Percentiles rank a stretch among this genome's conserved stretches.
Evolutionary conservation across 192 early-diverging fungal genomes (phyloP).

Genomic region (Mortierella alpina): DNA sequence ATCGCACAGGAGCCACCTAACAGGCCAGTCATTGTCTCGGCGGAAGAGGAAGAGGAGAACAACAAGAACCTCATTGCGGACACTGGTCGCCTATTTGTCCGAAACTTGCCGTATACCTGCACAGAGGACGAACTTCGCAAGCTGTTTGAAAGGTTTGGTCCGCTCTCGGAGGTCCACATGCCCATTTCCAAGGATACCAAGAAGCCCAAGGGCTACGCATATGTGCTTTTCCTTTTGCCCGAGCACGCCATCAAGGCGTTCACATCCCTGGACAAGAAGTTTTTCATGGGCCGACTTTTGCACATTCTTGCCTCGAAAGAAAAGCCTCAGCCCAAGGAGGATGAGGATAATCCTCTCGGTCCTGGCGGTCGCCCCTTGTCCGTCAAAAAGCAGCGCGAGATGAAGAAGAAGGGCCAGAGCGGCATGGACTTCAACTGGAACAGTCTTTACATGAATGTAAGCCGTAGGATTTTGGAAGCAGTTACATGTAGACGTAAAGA

Average conservation of each 20-base stretch:
- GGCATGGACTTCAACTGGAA: conserved; percentile 96
- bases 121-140: conserved; percentile 88
- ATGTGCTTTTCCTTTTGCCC: conserved; percentile 88
- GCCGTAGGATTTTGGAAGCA: conserved; percentile 16
- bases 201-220: conserved; percentile 93
- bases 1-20: conserved; percentile 45
- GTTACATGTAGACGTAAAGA: not conserved
- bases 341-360: conserved; percentile 56
- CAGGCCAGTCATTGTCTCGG: conserved; percentile 49
- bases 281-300: conserved; percentile 93
- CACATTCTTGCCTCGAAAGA: conserved; percentile 92
- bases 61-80: conserved; percentile 84
- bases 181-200: conserved; percentile 94
- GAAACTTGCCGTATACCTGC: conserved; percentile 92
- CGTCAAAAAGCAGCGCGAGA: conserved; percentile 88
- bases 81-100: conserved; percentile 94
- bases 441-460: conserved; percentile 93
- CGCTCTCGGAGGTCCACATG: conserved; percentile 93
- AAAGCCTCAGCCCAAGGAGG: conserved; percentile 74
- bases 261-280: conserved; percentile 79
- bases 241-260: conserved; percentile 95
- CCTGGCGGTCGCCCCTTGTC: conserved; percentile 65
- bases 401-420: conserved; percentile 80
- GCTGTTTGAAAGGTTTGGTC: conserved; percentile 88
- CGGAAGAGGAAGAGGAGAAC: conserved; percentile 53